These are phyloP conservation scores for Discostella pseudostelligera DNA, from an alignment of 108 stramenopile species.

Conservation along the genomic window DNA sequence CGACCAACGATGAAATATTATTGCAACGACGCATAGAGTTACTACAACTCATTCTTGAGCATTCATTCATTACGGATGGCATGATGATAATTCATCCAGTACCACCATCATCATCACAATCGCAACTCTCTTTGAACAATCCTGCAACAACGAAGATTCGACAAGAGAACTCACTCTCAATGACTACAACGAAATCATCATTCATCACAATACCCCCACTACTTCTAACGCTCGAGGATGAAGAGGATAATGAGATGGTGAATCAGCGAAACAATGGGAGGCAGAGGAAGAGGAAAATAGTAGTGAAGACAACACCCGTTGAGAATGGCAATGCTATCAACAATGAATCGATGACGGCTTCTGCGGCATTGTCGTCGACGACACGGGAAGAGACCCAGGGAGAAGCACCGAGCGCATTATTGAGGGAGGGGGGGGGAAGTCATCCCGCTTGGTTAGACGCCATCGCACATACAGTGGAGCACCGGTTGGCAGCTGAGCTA, in stretches of 20 bases:
- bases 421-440: not conserved
- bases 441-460: slow-evolving; percentile 31
- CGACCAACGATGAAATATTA: too few species aligned
- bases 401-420: not conserved
- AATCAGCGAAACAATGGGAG: not conserved
- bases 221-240: not conserved
- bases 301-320: not conserved
- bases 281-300: not conserved
- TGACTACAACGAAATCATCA: not conserved
- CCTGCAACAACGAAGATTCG: not conserved
- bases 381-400: not conserved
- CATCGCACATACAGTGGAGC: slow-evolving; percentile 33
- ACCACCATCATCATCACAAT: not conserved
- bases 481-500: slow-evolving; percentile 24
- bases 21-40: slow-evolving; percentile 8
- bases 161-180: not conserved
- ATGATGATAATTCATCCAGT: slow-evolving; percentile 19
- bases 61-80: slow-evolving; percentile 39
- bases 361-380: not conserved
- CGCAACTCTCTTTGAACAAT: not conserved
- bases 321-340: not conserved
- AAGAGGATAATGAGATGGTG: not conserved
- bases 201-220: not conserved
- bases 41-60: slow-evolving; percentile 20
- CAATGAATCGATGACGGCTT: not conserved